phyloP scores from a whole-genome alignment of 2,329 filamentous ascomycete genomes.

The Diaporthe destruens region DNA sequence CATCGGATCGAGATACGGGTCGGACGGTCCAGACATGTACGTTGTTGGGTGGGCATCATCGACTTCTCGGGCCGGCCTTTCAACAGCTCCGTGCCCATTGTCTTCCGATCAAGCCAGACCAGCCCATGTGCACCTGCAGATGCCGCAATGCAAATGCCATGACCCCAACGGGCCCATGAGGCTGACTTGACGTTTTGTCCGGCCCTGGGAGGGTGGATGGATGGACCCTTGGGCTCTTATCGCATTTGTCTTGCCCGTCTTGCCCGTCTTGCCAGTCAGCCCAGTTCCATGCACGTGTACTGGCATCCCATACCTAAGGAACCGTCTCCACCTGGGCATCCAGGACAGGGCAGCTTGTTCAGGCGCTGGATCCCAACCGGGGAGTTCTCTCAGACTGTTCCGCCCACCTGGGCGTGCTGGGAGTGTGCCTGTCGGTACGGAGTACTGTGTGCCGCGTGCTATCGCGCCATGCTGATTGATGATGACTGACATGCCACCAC shows the following conservation, averaged over 20 bases:
- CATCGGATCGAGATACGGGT: neutral
- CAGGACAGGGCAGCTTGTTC: conserved; percentile 3
- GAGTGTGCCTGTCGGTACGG: neutral
- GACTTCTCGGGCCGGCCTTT: conserved; percentile 22
- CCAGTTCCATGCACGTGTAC: neutral
- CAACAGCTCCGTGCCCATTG: conserved; percentile 25
- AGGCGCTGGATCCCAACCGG: conserved; percentile 17
- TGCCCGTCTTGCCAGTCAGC: neutral
- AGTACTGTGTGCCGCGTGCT: neutral
- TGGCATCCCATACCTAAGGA: neutral
- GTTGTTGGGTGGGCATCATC: conserved; percentile 15
- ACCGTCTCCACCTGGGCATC: conserved; percentile 5
- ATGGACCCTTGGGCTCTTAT: conserved; percentile 13
- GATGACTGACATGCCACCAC: neutral
- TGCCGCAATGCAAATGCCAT: neutral
- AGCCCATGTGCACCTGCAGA: neutral
- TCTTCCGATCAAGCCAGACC: neutral
- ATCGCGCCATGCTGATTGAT: no score
- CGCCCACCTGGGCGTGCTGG: conserved; percentile 25
- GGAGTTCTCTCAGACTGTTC: conserved; percentile 34
- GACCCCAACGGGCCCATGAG: neutral
- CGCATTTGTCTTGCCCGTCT: neutral
- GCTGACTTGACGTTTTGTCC: neutral
- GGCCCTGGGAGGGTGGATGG: neutral
- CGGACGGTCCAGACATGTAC: neutral